Percentiles rank a stretch among this genome's conserved stretches.
These are phyloP conservation scores for Didymellaceae sp. DNA, from an alignment of 2,329 filamentous ascomycete species.

Conservation along the genomic window DNA sequence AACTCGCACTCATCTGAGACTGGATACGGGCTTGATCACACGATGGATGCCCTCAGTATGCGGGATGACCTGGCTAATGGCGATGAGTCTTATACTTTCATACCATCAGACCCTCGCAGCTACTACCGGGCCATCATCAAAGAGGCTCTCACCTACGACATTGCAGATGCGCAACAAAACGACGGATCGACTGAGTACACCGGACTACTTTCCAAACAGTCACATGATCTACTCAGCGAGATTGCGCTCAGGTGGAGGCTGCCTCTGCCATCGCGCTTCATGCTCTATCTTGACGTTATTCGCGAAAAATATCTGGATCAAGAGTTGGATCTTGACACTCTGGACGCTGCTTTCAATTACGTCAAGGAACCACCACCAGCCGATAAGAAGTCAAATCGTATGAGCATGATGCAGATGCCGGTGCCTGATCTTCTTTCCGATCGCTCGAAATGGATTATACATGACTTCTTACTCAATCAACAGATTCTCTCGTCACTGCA, in stretches of 20 bases:
- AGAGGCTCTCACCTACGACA: conserved; percentile 71
- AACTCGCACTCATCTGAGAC: conserved; percentile 53
- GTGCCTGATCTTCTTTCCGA: conserved; percentile 53
- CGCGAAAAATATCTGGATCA: conserved; percentile 84
- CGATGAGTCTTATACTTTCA: conserved; percentile 81
- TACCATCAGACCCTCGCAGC: conserved; percentile 80
- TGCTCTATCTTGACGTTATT: conserved; percentile 83
- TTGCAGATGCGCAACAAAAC: conserved; percentile 55
- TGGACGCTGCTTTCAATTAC: conserved; percentile 83
- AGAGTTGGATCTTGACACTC: conserved; percentile 78
- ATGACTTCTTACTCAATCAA: conserved; percentile 67
- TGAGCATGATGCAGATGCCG: conserved; percentile 48
- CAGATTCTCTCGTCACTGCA: conserved; percentile 76
- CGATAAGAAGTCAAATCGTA: conserved; percentile 65
- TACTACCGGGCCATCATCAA: conserved; percentile 85
- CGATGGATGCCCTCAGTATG: conserved; percentile 71
- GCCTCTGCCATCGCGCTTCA: conserved; percentile 78
- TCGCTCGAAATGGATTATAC: conserved; percentile 57
- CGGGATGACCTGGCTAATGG: conserved; percentile 57
- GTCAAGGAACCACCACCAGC: conserved; percentile 75
- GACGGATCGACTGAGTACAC: conserved; percentile 58
- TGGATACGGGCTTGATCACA: conserved; percentile 68
- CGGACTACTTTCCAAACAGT: conserved; percentile 72
- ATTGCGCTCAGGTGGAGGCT: conserved; percentile 88
- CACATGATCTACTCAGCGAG: conserved; percentile 82